phyloP scores from a whole-genome alignment of 805 yeast genomes.

The Candida parachauliodes region DNA sequence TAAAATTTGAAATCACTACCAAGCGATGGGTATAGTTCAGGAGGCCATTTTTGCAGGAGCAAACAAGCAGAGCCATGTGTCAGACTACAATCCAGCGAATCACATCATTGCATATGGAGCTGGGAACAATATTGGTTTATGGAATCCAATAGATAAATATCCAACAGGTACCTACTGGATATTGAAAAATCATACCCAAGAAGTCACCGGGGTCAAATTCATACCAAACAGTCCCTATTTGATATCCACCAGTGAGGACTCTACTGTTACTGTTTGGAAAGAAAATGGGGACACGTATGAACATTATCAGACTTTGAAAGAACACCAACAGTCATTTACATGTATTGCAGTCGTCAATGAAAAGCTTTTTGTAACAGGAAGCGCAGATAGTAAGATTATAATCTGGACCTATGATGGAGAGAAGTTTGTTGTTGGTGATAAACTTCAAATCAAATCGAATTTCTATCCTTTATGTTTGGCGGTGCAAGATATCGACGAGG shows the following conservation, averaged over 20 bases:
- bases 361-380: conserved; percentile 53
- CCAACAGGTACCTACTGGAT: conserved; percentile 50
- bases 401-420: conserved; percentile 43
- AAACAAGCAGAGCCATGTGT: conserved; percentile 58
- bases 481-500: conserved; percentile 27
- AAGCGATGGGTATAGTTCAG: conserved; percentile 12
- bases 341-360: conserved; percentile 43
- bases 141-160: conserved; percentile 50
- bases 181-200: conserved; percentile 57
- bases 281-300: conserved; percentile 18
- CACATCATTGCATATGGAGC: conserved; percentile 70
- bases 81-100: conserved; percentile 43
- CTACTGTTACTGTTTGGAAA: conserved; percentile 58
- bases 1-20: not conserved
- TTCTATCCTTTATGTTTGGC: conserved; percentile 40
- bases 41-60: conserved; percentile 73
- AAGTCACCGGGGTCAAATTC: conserved; percentile 62
- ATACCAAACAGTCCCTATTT: conserved; percentile 43
- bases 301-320: conserved; percentile 28
- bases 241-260: conserved; percentile 69
- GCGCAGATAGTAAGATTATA: conserved; percentile 56
- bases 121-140: conserved; percentile 58
- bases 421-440: conserved; percentile 21
- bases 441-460: conserved; percentile 38
- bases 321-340: conserved; percentile 52